Conservation (phyloP, 2,329 filamentous ascomycete species). For the Uncinocarpus reesii region DNA sequence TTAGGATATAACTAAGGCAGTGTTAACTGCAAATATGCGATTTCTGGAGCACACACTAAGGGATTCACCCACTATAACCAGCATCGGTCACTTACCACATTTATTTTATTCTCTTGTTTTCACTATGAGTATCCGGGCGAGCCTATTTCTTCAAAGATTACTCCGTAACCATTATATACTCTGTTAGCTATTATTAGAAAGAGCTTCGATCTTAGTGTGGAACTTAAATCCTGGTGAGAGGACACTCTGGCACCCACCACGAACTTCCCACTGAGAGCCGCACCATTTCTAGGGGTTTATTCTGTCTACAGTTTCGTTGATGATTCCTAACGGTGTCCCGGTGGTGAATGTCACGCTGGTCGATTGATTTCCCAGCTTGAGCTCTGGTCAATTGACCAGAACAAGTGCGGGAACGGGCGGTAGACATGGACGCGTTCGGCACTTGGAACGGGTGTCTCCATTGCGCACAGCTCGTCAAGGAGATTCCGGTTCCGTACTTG, state of each 20-base stretch:
- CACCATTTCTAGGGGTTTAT: not conserved
- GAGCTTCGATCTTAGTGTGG: too few relatives aligned
- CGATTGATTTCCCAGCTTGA: not conserved
- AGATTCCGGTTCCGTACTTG: constrained; percentile 25
- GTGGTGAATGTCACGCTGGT: not conserved
- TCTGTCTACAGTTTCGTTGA: not conserved
- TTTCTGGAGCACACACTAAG: too few relatives aligned
- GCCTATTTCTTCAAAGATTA: too few relatives aligned
- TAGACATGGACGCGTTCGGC: constrained; percentile 3
- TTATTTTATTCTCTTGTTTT: too few relatives aligned
- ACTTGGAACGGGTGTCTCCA: constrained; percentile 24
- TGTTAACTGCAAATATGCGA: too few relatives aligned
- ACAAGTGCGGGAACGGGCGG: not conserved
- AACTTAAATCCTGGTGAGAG: not conserved
- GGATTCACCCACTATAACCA: too few relatives aligned
- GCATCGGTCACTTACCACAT: too few relatives aligned
- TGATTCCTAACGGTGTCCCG: not conserved
- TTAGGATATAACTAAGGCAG: too few relatives aligned
- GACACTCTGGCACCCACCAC: constrained; percentile 1
- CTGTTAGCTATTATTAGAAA: too few relatives aligned
- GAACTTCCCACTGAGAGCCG: not conserved
- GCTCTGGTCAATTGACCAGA: constrained; percentile 18
- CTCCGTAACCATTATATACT: too few relatives aligned
- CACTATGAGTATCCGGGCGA: too few relatives aligned
- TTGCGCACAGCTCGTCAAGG: constrained; percentile 25